Evolutionary conservation across 164 flowering plant genomes (phyloP).

Genomic region (Magnolia changhungtana): DNA sequence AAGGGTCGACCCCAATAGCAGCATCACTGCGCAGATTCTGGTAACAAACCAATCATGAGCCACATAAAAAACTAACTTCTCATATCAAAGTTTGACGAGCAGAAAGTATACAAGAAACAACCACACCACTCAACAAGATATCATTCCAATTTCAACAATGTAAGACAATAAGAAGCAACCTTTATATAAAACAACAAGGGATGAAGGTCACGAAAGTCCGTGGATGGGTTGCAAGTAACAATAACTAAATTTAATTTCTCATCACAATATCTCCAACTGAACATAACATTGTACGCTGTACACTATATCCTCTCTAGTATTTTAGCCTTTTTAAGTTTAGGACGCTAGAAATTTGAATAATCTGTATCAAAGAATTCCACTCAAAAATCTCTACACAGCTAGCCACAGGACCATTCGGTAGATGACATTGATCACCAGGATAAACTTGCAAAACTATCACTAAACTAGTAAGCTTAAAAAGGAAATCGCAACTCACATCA

Average conservation of each 20-base stretch:
- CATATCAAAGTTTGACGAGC: not conserved
- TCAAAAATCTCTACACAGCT: not conserved
- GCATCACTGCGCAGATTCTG: conserved; percentile 75
- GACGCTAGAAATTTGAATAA: not conserved
- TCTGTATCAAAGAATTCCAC: not conserved
- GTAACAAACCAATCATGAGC: conserved; percentile 7
- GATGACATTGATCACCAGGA: not conserved
- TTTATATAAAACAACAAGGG: not conserved
- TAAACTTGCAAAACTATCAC: not conserved
- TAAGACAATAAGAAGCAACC: too few species aligned
- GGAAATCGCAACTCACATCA: conserved; percentile 47
- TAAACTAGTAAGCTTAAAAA: not conserved
- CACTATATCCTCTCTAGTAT: too few species aligned
- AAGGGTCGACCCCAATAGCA: conserved; percentile 74
- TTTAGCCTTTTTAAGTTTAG: too few species aligned
- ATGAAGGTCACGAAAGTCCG: not conserved
- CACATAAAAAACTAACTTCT: conserved; percentile 4
- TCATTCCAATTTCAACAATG: not conserved
- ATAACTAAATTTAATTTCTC: not conserved
- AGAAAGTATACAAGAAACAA: not conserved
- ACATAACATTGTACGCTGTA: not conserved
- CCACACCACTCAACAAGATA: not conserved
- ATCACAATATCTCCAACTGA: not conserved
- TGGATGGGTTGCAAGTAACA: not conserved
- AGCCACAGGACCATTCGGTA: not conserved